These are phyloP conservation scores for Pholiota molesta DNA, from an alignment of 768 basidiomycete species.

Conservation along the genomic window DNA sequence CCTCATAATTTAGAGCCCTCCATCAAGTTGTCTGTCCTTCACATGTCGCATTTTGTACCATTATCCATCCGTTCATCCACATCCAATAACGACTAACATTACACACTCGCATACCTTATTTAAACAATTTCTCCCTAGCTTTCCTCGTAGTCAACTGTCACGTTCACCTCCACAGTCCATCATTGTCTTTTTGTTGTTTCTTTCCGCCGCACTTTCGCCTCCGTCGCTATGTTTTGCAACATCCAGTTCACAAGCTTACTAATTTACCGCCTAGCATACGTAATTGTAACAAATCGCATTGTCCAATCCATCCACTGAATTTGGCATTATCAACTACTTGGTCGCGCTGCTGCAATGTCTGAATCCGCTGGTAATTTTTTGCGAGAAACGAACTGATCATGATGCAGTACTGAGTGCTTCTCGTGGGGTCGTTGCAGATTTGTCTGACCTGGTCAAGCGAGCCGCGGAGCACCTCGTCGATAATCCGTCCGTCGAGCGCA, in stretches of 20 bases:
- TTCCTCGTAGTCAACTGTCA: neutral
- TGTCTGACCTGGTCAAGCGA: too few relatives aligned
- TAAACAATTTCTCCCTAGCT: neutral
- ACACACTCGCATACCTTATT: neutral
- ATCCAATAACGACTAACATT: neutral
- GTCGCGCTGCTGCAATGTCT: too few relatives aligned
- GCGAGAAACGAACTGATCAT: too few relatives aligned
- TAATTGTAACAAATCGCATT: neutral
- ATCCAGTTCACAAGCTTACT: neutral
- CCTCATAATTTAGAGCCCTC: neutral
- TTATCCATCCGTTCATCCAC: neutral
- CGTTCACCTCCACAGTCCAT: neutral
- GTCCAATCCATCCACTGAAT: neutral
- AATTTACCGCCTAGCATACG: neutral
- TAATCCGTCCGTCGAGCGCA: too few relatives aligned
- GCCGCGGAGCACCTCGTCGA: too few relatives aligned
- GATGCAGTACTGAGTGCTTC: too few relatives aligned
- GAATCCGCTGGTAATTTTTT: constrained; percentile 41
- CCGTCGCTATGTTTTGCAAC: constrained; percentile 1
- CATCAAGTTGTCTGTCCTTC: neutral
- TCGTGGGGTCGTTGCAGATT: too few relatives aligned
- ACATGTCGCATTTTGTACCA: constrained; percentile 1
- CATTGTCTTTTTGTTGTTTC: neutral
- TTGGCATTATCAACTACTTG: too few relatives aligned
- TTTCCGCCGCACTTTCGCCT: neutral